Conservation (phyloP, 2,329 filamentous ascomycete genomes). For the Acephala macrosclerotiorum region DNA sequence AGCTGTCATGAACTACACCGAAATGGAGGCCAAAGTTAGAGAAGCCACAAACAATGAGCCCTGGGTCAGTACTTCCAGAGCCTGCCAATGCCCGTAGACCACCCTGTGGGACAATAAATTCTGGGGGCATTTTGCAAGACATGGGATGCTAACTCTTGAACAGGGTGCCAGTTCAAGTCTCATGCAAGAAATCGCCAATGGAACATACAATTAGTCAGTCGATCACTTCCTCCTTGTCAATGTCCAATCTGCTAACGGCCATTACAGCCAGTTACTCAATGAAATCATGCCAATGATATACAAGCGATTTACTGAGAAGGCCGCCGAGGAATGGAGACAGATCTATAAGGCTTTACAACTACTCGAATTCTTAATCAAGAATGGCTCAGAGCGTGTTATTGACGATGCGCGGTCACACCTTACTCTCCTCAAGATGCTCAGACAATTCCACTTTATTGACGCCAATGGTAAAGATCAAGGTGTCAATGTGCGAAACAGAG, state of each 20-base stretch:
- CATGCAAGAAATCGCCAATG: constrained; percentile 99
- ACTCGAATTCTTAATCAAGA: constrained; percentile 96
- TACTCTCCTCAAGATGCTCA: constrained; percentile 95
- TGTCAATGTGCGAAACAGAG: constrained; percentile 94
- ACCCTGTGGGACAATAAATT: not conserved
- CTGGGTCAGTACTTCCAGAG: constrained; percentile 71
- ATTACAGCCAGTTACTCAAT: constrained; percentile 84
- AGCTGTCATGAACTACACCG: constrained; percentile 84
- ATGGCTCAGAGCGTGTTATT: constrained; percentile 95
- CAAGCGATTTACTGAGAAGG: constrained; percentile 97
- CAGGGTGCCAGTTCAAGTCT: constrained; percentile 38
- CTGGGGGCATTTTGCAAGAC: not conserved
- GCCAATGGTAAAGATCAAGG: constrained; percentile 98
- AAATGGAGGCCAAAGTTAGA: constrained; percentile 81
- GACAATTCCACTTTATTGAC: constrained; percentile 97
- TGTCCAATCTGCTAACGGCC: constrained; percentile 29
- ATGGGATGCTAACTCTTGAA: constrained; percentile 22
- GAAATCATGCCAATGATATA: constrained; percentile 99
- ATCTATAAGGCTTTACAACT: constrained; percentile 99
- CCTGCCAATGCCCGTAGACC: not conserved
- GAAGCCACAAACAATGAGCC: constrained; percentile 99
- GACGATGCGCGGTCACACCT: constrained; percentile 96
- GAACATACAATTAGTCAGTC: constrained; percentile 95
- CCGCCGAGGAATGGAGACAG: constrained; percentile 97
- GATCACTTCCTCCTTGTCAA: constrained; percentile 10